Base-by-base conservation (phyloP, 148 eudicot genomes). In the Selenicereus undatus region DNA sequence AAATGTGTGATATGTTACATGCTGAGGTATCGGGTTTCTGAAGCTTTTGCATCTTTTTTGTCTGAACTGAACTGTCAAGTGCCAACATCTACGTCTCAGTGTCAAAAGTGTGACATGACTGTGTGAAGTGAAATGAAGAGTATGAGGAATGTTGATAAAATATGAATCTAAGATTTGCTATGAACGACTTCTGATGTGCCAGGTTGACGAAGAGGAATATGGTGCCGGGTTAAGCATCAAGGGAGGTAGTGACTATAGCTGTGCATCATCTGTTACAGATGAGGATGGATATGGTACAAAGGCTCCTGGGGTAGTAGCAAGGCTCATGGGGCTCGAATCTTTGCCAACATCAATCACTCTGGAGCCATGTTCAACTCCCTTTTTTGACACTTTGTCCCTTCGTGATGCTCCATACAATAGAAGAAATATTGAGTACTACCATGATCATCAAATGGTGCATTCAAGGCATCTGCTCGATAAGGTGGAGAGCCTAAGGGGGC, bases 301-400 rank as follows among this genome's bases (percentile, higher is more conserved):
- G 86, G 92, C 93, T 39, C 98, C 97, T 1, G 88, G 96, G 18
- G 98, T 95, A 27, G 93, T 95, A 69, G 98, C 97, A 16, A 90
- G 96, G 88, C 96, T 95, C 35, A 95, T 95, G 98, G 98, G 98
- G 64, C 83, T 95, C 77, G 97, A 95, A 83, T 89, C 96, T 24
- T 58, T 95, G 88, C 97, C 98, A 64, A 87, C 89, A 71, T 88
- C 91, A 72, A 89, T 86, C 74, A 50, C 75, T 26, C 39, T 80
- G 18, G 98, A 93, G 56, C 81, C 89, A 74, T 90, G 85, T 78
- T 84, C 94, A 26, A 86, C 88, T 79, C 94, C 98, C 20, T 89
- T 87, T 75, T 88, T 70, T n/a, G 90, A 91, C 32, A 84, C 92
- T 5, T 91, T 81, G 5, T 96, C 97, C 39, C 91, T 90, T 42